Evolutionary conservation across 2,329 filamentous ascomycete genomes (phyloP).

Genomic region (Drechslerella coelobrocha): DNA sequence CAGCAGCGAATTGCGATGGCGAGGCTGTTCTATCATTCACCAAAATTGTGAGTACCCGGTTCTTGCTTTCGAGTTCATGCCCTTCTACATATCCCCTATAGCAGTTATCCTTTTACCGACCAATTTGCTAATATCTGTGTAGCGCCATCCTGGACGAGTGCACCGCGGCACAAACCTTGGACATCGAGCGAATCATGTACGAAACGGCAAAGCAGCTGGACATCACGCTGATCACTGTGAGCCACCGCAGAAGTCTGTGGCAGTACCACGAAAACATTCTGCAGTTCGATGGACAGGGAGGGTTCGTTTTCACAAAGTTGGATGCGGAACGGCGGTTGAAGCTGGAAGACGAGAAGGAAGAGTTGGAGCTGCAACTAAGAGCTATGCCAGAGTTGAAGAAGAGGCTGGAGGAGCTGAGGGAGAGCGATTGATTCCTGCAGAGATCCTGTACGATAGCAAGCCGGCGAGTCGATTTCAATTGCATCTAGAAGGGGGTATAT

Average conservation of each 20-base stretch:
- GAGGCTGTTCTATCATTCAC: constrained; percentile 60
- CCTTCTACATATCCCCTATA: not conserved
- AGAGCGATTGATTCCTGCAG: constrained; percentile 50
- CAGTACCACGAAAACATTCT: constrained; percentile 93
- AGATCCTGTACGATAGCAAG: not conserved
- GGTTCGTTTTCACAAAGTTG: constrained; percentile 85
- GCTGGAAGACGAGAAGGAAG: constrained; percentile 95
- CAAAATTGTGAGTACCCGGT: constrained; percentile 52
- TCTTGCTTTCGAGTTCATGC: no score
- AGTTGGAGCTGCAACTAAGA: constrained; percentile 82
- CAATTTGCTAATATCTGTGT: constrained; percentile 9
- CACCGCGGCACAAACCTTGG: constrained; percentile 90
- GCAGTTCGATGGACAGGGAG: constrained; percentile 94
- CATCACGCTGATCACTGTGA: constrained; percentile 96
- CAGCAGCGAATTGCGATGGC: constrained; percentile 98
- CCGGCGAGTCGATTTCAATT: not conserved
- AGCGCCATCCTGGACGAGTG: constrained; percentile 93
- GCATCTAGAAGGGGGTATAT: not conserved
- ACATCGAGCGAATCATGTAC: constrained; percentile 96
- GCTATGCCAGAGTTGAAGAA: constrained; percentile 88
- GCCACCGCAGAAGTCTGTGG: constrained; percentile 89
- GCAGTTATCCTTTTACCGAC: not conserved
- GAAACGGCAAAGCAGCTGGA: constrained; percentile 89
- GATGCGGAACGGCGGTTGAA: constrained; percentile 85
- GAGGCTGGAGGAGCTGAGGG: constrained; percentile 78